Evolutionary conservation across 306 rosid genomes (phyloP), one percentile per base, ranked within the genome.

Genomic region (Cucurbita argyrosperma): DNA sequence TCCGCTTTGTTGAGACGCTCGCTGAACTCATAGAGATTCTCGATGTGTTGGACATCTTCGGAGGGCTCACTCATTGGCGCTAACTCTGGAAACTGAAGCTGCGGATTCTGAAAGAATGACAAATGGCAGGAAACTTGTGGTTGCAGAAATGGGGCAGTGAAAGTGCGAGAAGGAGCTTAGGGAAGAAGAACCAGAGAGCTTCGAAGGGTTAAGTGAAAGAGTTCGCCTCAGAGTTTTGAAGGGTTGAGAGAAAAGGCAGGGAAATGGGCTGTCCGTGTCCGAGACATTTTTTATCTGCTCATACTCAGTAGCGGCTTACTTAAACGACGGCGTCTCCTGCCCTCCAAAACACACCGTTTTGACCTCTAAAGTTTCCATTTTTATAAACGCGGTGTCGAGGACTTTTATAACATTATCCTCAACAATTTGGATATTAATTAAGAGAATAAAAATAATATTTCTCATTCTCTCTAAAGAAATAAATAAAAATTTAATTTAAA

Each of bases 11-110:
- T 94, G 86, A 94, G 99, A 23, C 90, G 88, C 85, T 94, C 96
- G 66, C 97, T 95, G 81, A 86, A 89, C 79, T 88, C 91, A 79
- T 94, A 94, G 76, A 94, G 99, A 80, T 89, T 88, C 82, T 91
- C 97, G 82, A 94, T 94, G 83, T 75, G 82, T 21, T 78, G 76
- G 71, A 90, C 84, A 69, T 90, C 98, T 77, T 84, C 86, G 59
- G 97, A 82, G 76, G 90, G 78, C 49, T 87, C 97, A 57, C 86
- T 57, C 96, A 90, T 90, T 47, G 85, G 67, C 72, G 75, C 59
- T 63, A 37, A n/a, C 47, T 63, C 9, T 30, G 6, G 39, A 30
- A 74, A 26, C 43, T 73, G 64, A 56, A 43, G 39, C 18, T 73
- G 76, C 16, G 35, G 56, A 72, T 72, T 37, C n/a, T 4, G 40